Evolutionary conservation across 2,329 filamentous ascomycete genomes (phyloP), one percentile per base, ranked within the genome.

Genomic region (Colletotrichum sp.): DNA sequence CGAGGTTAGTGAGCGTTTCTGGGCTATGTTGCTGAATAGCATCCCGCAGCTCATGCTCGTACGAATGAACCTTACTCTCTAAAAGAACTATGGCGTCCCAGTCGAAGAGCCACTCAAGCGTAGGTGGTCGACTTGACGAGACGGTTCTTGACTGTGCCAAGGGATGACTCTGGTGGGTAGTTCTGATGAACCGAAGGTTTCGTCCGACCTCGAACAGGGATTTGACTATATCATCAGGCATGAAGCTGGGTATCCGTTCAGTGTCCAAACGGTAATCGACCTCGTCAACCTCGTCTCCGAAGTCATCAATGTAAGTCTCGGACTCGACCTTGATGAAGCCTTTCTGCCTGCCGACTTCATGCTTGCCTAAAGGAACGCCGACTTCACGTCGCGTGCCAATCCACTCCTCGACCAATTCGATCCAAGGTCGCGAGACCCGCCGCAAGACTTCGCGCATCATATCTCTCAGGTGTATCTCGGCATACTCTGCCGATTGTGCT

Each of bases 151-250:
- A 80, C 57, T 88, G 88, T 16, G 91, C 90, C 57, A 97, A 86
- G 0, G 93, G 92, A 81, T 98, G 94, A 3, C 92, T 87, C 7
- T 94, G 90, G 81, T 97, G 94, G 79, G 94, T 92, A 27, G 88
- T 86, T 79, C 92, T 91, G 64, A 98, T 87, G 70, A 97, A 92
- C 9, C 94, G 91, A 64, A 98, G 84, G 81, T 94, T 96, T 79
- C 90, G 91, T 6, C 95, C 95, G 5, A 93, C 94, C 82, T 98
- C 95, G 78, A 96, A 96, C n/a, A 97, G 91, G 7, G 89, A 87
- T 67, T 90, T 89, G 5, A 92, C 93, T 78, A 96, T 90, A 73
- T 97, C 95, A 7, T 87, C 83, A 0, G 93, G 90, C 61, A 98
- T 88, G 79, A 97, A 97, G 3, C 89, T 87, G 1, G 95, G 95